These are phyloP conservation scores for Boletus tylopilopsis DNA, from an alignment of 768 basidiomycete species.

Conservation along the genomic window DNA sequence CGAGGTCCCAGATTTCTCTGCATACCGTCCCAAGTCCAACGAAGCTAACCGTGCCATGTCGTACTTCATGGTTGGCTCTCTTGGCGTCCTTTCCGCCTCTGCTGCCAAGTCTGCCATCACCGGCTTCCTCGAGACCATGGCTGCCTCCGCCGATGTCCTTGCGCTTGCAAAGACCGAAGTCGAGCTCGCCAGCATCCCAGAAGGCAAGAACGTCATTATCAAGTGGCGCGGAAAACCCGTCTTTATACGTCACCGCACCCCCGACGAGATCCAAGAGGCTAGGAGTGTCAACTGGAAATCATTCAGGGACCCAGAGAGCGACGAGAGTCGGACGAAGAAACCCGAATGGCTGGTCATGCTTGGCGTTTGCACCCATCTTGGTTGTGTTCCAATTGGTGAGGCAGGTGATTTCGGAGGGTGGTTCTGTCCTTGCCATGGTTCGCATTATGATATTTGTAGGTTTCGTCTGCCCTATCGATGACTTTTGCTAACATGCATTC, in stretches of 20 bases:
- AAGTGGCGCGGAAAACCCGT: conserved; percentile 99
- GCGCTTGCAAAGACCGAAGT: conserved; percentile 98
- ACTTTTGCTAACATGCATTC: conserved; percentile 11
- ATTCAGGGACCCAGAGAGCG: conserved; percentile 88
- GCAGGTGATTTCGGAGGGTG: conserved; percentile 97
- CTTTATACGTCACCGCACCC: conserved; percentile 95
- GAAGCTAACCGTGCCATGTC: conserved; percentile 71
- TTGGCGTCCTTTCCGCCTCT: conserved; percentile 92
- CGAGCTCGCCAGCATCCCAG: conserved; percentile 83
- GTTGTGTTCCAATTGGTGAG: conserved; percentile 98
- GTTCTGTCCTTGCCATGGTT: conserved; percentile 99
- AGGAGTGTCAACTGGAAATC: conserved; percentile 78
- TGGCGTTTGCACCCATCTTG: conserved; percentile 95
- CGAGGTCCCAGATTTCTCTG: conserved; percentile 84
- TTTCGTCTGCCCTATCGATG: conserved; percentile 4
- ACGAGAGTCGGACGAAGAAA: conserved; percentile 85
- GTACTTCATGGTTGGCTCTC: conserved; percentile 87
- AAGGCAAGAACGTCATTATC: conserved; percentile 96
- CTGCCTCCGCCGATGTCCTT: conserved; percentile 95
- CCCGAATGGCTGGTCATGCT: conserved; percentile 96
- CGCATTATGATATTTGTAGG: conserved; percentile 95
- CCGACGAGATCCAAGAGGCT: conserved; percentile 90
- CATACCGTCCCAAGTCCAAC: conserved; percentile 70
- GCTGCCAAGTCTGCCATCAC: conserved; percentile 91
- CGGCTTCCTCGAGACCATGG: conserved; percentile 94